These are phyloP conservation scores for Sugiyamaella chiloensis DNA, from an alignment of 805 yeast species.

Conservation along the genomic window DNA sequence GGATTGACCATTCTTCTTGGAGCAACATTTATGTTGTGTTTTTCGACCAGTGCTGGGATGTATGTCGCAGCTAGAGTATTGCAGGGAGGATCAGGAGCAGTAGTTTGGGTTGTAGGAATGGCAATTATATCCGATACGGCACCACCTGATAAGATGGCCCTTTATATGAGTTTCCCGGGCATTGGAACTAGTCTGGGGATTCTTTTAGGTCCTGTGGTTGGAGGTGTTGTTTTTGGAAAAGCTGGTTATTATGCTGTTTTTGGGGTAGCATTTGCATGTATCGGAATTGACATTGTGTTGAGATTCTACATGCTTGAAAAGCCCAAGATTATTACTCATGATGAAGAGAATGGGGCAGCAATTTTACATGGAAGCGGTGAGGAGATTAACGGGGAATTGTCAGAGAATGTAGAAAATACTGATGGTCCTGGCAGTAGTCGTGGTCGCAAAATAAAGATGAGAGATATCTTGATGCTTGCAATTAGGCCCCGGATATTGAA, in stretches of 20 bases:
- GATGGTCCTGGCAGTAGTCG: not conserved
- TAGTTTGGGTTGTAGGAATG: constrained; percentile 37
- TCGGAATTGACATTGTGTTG: constrained; percentile 30
- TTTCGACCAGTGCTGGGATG: constrained; percentile 27
- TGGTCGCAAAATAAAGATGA: not conserved
- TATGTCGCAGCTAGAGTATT: constrained; percentile 32
- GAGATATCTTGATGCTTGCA: not conserved
- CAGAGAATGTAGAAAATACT: not conserved
- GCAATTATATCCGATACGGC: constrained; percentile 34
- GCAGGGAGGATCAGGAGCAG: constrained; percentile 35
- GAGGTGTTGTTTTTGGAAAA: constrained; percentile 34
- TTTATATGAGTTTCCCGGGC: constrained; percentile 32
- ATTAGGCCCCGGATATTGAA: constrained; percentile 22
- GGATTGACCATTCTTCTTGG: constrained; percentile 32
- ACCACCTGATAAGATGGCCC: constrained; percentile 29
- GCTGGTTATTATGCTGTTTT: constrained; percentile 35
- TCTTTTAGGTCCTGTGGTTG: constrained; percentile 34
- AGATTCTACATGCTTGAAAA: constrained; percentile 35
- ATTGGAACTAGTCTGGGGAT: constrained; percentile 31
- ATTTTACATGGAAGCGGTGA: not conserved
- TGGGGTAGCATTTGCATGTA: constrained; percentile 30
- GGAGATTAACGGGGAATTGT: not conserved
- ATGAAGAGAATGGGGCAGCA: no score
- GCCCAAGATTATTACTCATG: constrained; percentile 7
- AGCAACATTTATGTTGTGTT: constrained; percentile 31